phyloP scores from a whole-genome alignment of 2,329 filamentous ascomycete genomes.

The Fonsecaea erecta region DNA sequence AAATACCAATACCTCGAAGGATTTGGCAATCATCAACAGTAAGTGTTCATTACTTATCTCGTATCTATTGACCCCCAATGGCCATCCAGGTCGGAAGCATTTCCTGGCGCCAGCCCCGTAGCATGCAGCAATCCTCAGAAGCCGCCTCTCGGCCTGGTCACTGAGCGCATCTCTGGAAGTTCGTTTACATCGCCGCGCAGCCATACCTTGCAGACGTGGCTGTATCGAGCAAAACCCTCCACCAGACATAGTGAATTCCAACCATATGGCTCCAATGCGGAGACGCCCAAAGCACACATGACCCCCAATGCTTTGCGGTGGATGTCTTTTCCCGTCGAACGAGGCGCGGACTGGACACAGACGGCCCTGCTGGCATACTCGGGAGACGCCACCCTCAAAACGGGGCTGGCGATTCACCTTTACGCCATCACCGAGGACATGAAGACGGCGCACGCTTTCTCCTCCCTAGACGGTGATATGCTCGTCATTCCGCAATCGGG shows the following conservation, averaged over 20 bases:
- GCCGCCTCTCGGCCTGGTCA: slow-evolving; percentile 45
- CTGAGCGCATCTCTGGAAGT: slow-evolving; percentile 49
- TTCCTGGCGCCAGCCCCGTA: slow-evolving; percentile 47
- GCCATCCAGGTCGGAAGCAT: slow-evolving; percentile 40
- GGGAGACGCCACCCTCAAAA: slow-evolving; percentile 62
- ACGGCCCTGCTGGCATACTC: slow-evolving; percentile 61
- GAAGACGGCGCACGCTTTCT: slow-evolving; percentile 59
- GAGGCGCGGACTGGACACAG: slow-evolving; percentile 60
- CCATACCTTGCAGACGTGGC: slow-evolving; percentile 63
- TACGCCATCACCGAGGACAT: slow-evolving; percentile 62
- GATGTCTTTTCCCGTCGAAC: slow-evolving; percentile 44
- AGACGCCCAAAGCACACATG: slow-evolving; percentile 45
- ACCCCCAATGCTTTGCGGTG: slow-evolving; percentile 42
- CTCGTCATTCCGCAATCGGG: slow-evolving; percentile 70
- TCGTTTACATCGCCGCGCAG: slow-evolving; percentile 63
- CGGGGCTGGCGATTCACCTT: slow-evolving; percentile 61
- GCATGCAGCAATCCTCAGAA: slow-evolving; percentile 47
- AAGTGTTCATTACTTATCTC: background rate
- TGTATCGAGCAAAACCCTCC: slow-evolving; percentile 62
- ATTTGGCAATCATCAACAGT: slow-evolving; percentile 33
- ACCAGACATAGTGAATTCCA: slow-evolving; percentile 52
- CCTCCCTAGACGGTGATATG: slow-evolving; percentile 68
- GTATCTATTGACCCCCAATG: background rate
- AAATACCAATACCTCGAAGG: slow-evolving; percentile 29
- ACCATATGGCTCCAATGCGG: slow-evolving; percentile 12